Evolutionary conservation across 106 monocot genomes (phyloP).

Genomic region (Hemerocallis citrina): DNA sequence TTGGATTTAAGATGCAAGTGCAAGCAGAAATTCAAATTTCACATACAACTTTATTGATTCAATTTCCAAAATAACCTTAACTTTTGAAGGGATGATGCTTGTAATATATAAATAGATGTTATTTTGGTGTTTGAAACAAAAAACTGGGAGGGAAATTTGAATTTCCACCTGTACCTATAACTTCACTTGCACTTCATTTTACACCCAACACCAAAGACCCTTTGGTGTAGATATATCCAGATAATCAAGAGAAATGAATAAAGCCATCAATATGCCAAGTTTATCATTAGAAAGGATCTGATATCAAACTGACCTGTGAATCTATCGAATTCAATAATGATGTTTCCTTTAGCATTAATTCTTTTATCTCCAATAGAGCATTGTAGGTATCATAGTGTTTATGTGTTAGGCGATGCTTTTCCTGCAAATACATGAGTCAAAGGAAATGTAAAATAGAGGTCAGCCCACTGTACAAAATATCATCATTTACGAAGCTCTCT

Average conservation of each 20-base stretch:
- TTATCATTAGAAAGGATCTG: background rate
- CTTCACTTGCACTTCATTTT: too few relatives aligned
- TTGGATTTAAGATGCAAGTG: too few relatives aligned
- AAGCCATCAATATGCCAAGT: background rate
- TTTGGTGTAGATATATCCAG: background rate
- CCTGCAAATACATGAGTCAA: conserved; percentile 4
- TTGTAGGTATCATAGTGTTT: conserved; percentile 40
- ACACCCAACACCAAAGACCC: too few relatives aligned
- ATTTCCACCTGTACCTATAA: too few relatives aligned
- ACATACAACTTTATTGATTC: too few relatives aligned
- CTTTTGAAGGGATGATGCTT: too few relatives aligned
- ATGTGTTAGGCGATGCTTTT: conserved; percentile 32
- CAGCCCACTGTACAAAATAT: background rate
- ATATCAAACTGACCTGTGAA: conserved; percentile 25
- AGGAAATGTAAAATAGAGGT: background rate
- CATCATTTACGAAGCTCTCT: background rate
- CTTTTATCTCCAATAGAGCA: conserved; percentile 42
- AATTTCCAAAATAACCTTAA: too few relatives aligned
- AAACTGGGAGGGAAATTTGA: too few relatives aligned
- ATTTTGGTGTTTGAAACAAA: too few relatives aligned
- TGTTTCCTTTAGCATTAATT: conserved; percentile 46
- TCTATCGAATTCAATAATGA: conserved; percentile 40
- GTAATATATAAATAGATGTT: too few relatives aligned
- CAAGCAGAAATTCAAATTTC: too few relatives aligned
- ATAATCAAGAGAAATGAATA: background rate